Conservation (phyloP, 768 basidiomycete species). For the Calocera cornea region DNA sequence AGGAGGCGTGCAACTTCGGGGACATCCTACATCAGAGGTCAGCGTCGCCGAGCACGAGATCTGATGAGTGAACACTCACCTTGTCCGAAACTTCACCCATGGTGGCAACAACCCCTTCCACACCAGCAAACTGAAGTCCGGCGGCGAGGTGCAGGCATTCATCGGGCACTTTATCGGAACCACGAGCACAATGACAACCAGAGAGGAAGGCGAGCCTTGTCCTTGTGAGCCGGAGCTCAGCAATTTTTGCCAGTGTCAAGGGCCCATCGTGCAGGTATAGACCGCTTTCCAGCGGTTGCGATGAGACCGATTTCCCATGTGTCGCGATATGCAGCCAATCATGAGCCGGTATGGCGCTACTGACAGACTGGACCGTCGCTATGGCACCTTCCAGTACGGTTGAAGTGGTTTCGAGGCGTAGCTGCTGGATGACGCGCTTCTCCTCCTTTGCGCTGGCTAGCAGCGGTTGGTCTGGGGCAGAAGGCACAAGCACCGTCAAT, state of each 20-base stretch:
- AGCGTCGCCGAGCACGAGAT: not conserved
- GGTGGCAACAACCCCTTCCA: constrained; percentile 3
- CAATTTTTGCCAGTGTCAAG: not conserved
- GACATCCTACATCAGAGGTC: not conserved
- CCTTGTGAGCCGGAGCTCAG: not conserved
- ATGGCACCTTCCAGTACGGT: not conserved
- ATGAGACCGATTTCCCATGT: not conserved
- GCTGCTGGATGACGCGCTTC: not conserved
- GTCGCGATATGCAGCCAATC: not conserved
- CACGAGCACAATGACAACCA: not conserved
- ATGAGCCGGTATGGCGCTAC: not conserved
- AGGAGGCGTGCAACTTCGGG: not conserved
- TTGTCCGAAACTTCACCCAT: not conserved
- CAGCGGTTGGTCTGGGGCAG: not conserved
- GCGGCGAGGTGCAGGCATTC: constrained; percentile 6
- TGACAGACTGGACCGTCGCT: not conserved
- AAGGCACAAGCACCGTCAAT: not conserved
- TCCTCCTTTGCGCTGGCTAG: not conserved
- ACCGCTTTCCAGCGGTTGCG: not conserved
- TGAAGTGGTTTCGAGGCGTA: not conserved
- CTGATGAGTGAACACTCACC: not conserved
- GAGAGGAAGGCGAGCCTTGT: constrained; percentile 5
- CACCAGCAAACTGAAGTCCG: not conserved
- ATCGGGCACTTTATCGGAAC: not conserved
- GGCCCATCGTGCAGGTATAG: constrained; percentile 3